Conservation (phyloP, 192 early-diverging fungal species). For the Thamnidium elegans region DNA sequence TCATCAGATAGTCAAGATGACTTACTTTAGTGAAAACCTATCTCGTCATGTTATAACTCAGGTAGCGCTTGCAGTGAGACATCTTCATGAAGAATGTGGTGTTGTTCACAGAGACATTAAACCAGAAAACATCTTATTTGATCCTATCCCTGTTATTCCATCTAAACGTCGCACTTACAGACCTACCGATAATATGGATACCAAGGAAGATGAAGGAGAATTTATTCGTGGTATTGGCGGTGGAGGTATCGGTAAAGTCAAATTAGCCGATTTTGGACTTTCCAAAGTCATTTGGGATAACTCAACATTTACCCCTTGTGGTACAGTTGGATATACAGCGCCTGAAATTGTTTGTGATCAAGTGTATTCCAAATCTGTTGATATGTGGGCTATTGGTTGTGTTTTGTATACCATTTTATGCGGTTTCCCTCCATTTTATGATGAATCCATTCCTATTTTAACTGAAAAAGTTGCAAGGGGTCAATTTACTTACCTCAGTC, state of each 20-base stretch:
- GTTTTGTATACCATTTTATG: slow-evolving; percentile 80
- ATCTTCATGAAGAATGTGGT: slow-evolving; percentile 78
- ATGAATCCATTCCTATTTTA: slow-evolving; percentile 72
- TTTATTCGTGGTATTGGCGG: slow-evolving; percentile 73
- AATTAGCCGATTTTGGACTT: slow-evolving; percentile 88
- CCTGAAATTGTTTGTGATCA: slow-evolving; percentile 87
- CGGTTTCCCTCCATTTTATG: slow-evolving; percentile 82
- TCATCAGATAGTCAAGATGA: slow-evolving; percentile 77
- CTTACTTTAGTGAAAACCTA: slow-evolving; percentile 77
- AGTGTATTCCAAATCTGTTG: slow-evolving; percentile 76
- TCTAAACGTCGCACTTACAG: slow-evolving; percentile 23
- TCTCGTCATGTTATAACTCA: slow-evolving; percentile 81
- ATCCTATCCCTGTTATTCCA: slow-evolving; percentile 64
- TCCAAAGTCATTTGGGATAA: slow-evolving; percentile 84
- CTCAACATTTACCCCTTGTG: slow-evolving; percentile 85
- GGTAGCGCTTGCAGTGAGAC: slow-evolving; percentile 77
- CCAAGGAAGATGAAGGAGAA: slow-evolving; percentile 71
- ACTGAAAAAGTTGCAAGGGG: slow-evolving; percentile 85
- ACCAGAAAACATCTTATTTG: slow-evolving; percentile 84
- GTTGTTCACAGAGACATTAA: slow-evolving; percentile 91
- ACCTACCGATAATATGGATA: slow-evolving; percentile 48
- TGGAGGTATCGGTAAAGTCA: slow-evolving; percentile 79
- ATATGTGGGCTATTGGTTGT: slow-evolving; percentile 87
- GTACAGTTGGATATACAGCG: slow-evolving; percentile 90
- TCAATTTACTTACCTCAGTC: slow-evolving; percentile 78